Conservation (phyloP, 1,284 basidiomycete genomes). For the Paramarasmius palmivorus region DNA sequence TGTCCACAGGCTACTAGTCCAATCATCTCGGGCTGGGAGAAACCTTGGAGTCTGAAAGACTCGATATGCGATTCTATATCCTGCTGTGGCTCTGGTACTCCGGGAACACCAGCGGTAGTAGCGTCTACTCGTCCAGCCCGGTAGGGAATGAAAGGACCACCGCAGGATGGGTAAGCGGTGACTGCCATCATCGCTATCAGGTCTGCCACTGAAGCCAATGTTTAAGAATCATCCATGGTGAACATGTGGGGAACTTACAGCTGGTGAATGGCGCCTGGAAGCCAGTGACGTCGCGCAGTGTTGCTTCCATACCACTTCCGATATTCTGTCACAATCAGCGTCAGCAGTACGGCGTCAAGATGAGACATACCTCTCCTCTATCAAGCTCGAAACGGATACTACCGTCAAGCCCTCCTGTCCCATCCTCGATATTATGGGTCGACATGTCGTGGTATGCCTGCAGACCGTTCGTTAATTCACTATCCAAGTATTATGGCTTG, state of each 20-base stretch:
- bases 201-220: slow-evolving; percentile 30
- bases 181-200: slow-evolving; percentile 36
- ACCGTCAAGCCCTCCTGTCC: no score
- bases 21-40: slow-evolving; percentile 40
- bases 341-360: no score
- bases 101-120: slow-evolving; percentile 27
- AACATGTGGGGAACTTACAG: background rate
- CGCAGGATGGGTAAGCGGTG: background rate
- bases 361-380: no score
- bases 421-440: no score
- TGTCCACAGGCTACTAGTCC: slow-evolving; percentile 43
- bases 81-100: slow-evolving; percentile 37
- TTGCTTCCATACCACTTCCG: background rate
- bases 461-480: no score
- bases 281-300: background rate
- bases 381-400: no score
- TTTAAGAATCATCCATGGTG: background rate
- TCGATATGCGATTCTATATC: slow-evolving; percentile 30
- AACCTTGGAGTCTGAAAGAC: slow-evolving; percentile 39
- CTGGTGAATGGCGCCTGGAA: background rate
- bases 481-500: no score
- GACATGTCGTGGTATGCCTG: no score
- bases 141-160: slow-evolving; percentile 5
- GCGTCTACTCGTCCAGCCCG: slow-evolving; percentile 5
- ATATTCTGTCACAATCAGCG: no score